These are phyloP conservation scores for Kwoniella sp. DNA, from an alignment of 768 basidiomycete species.

Conservation along the genomic window DNA sequence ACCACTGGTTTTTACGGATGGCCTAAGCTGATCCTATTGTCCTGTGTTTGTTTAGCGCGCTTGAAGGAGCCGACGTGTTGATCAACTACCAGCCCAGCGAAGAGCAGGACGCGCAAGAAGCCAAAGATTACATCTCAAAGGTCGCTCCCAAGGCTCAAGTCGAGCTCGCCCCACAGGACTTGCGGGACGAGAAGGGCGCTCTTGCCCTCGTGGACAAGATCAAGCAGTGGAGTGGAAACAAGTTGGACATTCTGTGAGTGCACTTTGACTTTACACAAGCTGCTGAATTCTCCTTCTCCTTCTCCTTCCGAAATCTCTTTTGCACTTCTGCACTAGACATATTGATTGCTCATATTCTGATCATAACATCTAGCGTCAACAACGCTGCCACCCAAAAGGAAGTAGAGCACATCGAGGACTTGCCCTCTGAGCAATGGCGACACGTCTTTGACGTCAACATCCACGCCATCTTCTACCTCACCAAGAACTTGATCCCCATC, in stretches of 20 bases:
- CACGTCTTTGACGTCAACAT: conserved; percentile 50
- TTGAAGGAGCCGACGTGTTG: conserved; percentile 51
- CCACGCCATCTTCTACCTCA: conserved; percentile 59
- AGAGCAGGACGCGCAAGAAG: conserved; percentile 58
- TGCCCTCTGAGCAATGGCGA: conserved; percentile 59
- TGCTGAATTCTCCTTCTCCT: too few species aligned
- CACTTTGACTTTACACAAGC: too few species aligned
- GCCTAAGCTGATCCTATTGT: not conserved
- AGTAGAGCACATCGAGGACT: conserved; percentile 55
- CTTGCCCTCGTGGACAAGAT: conserved; percentile 57
- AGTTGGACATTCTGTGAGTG: conserved; percentile 58
- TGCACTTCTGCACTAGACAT: too few species aligned
- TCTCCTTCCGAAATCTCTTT: too few species aligned
- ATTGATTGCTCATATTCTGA: too few species aligned
- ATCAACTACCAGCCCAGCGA: conserved; percentile 51
- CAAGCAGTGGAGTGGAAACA: conserved; percentile 54
- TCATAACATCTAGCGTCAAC: conserved; percentile 57
- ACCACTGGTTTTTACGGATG: too few species aligned
- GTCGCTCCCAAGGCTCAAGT: conserved; percentile 58
- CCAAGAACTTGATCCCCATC: conserved; percentile 60
- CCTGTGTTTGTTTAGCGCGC: conserved; percentile 26
- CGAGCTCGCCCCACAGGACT: conserved; percentile 57
- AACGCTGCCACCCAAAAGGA: conserved; percentile 61
- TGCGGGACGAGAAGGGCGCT: conserved; percentile 58
- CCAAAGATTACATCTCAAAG: conserved; percentile 56